Conservation (phyloP, 495 filamentous ascomycete genomes). For the Endocarpon pusillum region DNA sequence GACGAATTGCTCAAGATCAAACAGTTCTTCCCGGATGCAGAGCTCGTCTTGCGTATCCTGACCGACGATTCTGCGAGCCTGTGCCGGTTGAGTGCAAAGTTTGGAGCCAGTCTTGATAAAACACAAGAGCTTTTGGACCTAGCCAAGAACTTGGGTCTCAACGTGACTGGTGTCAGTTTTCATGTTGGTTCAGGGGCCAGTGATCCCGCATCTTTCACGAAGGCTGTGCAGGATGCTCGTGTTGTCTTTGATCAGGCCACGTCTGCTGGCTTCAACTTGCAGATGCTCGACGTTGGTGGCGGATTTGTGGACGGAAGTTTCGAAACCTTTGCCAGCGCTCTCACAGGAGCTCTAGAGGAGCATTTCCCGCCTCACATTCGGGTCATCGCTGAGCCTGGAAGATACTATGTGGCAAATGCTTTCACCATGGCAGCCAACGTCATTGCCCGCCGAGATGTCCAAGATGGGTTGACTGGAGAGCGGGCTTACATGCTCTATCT, state of each 20-base stretch:
- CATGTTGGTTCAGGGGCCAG: slow-evolving; percentile 93
- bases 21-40: slow-evolving; percentile 68
- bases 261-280: slow-evolving; percentile 58
- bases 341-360: slow-evolving; percentile 63
- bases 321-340: slow-evolving; percentile 70
- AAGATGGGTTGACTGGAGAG: slow-evolving; percentile 36
- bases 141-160: slow-evolving; percentile 76
- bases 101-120: slow-evolving; percentile 73
- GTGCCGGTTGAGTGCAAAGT: slow-evolving; percentile 91
- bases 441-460: slow-evolving; percentile 83
- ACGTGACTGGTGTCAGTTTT: slow-evolving; percentile 92
- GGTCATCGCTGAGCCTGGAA: slow-evolving; percentile 90
- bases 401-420: slow-evolving; percentile 84
- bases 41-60: slow-evolving; percentile 82
- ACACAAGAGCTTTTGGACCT: slow-evolving; percentile 62
- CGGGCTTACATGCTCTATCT: slow-evolving; percentile 87
- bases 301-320: slow-evolving; percentile 82
- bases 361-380: slow-evolving; percentile 75
- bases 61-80: slow-evolving; percentile 92
- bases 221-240: slow-evolving; percentile 78
- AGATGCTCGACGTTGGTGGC: slow-evolving; percentile 85
- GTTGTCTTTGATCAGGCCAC: slow-evolving; percentile 77
- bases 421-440: slow-evolving; percentile 88
- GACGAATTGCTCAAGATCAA: slow-evolving; percentile 98
- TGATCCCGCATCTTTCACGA: slow-evolving; percentile 72